Percentiles rank a stretch among this genome's conserved stretches.
phyloP scores from a whole-genome alignment of 768 basidiomycete species.

The Kwoniella sp. region DNA sequence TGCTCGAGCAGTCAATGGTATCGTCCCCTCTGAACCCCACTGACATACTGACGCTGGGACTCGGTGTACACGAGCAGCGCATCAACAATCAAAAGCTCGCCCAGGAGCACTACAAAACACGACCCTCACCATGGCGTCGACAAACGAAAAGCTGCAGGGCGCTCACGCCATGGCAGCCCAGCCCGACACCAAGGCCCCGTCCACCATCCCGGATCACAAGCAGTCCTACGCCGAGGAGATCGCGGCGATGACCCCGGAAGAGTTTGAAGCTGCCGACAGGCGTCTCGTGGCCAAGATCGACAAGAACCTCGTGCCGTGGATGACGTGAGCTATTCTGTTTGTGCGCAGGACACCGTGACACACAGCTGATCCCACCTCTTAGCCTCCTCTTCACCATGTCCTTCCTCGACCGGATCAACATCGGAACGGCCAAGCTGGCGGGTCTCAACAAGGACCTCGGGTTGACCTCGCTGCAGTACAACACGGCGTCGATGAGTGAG shows the following conservation, averaged over 20 bases:
- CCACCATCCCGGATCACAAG: constrained; percentile 28
- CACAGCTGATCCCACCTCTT: neutral
- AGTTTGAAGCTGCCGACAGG: constrained; percentile 37
- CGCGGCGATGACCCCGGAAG: constrained; percentile 34
- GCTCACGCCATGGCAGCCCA: constrained; percentile 3
- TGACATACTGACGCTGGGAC: no score
- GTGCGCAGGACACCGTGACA: neutral
- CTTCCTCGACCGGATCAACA: constrained; percentile 48
- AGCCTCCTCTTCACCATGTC: constrained; percentile 47
- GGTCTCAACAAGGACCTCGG: constrained; percentile 36
- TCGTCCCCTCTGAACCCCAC: no score
- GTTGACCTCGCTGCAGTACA: constrained; percentile 40
- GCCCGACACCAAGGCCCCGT: constrained; percentile 7
- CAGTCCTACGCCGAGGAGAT: constrained; percentile 27
- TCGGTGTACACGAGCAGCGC: no score
- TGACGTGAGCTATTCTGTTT: constrained; percentile 37
- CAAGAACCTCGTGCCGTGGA: constrained; percentile 45
- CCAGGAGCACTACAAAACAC: no score
- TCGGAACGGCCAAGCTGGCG: constrained; percentile 43
- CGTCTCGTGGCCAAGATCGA: constrained; percentile 43
- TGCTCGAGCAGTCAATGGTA: no score
- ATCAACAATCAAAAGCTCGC: no score
- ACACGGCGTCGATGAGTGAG: constrained; percentile 42
- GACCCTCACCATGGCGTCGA: no score
- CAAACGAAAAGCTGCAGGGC: constrained; percentile 9